Base-by-base conservation (phyloP, 2,329 filamentous ascomycete genomes). In the Apiospora arundinis region DNA sequence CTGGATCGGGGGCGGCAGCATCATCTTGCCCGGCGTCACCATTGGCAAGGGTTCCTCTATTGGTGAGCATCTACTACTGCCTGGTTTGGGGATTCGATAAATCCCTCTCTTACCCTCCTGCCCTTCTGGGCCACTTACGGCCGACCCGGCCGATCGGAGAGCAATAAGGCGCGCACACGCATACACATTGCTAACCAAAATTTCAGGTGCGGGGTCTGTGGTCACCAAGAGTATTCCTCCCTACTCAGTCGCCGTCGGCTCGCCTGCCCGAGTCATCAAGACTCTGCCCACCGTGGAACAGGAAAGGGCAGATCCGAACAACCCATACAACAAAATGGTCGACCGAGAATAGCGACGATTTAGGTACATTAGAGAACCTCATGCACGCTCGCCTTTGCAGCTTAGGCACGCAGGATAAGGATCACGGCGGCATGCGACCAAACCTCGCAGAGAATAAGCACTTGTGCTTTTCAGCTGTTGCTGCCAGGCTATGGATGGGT, bases 1-100 rank as follows among this genome's bases (percentile, higher is more conserved):
- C 76, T 89, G 87, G 87, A 85, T 89, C 70, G 87, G 87, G 0
- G 86, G 84, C 12, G 83, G 85, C 70, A 82, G 81, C 0, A 83
- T 81, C 5, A 86, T 89, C 71, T 80, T 89, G 74, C 85, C 86
- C 0, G 86, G 86, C 2, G 85, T 89, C 0, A 87, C 79, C 0
- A 87, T 89, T 71, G 87, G 87, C 1, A 83, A 84, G 69, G 87
- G 87, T 0, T 85, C 83, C 72, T 88, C 86, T 0, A 80, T 89
- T 63, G 87, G 84, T 63, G 32, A 63, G 56, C 40, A n/a, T 60
- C 28, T 8, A 7, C n/a, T n/a, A n/a, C n/a, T n/a, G n/a, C 18
- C 16, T 37, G 32, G n/a, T 40, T n/a, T 40, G 6, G 52, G 32
- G n/a, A 21, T 11, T 28, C 48, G 23, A 60, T 28, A 60, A 25